A percentile compares a stretch with the other conserved stretches of the same genome.
Evolutionary conservation across 805 yeast genomes (phyloP).

Genomic region (Pichia ethanolica): DNA sequence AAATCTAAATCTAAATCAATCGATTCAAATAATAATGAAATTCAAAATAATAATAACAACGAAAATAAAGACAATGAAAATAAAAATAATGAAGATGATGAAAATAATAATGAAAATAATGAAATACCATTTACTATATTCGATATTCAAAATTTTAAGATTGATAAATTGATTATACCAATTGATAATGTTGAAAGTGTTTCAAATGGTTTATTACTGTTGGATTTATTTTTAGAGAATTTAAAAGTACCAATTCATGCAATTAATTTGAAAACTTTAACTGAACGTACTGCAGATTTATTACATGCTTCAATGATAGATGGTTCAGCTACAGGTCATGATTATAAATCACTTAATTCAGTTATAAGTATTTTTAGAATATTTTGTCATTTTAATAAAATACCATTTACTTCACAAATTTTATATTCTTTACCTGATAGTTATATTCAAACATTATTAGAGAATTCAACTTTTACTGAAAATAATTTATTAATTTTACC

Average conservation of each 20-base stretch:
- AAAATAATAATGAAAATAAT: neutral
- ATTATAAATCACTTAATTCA: constrained; percentile 31
- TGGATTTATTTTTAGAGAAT: constrained; percentile 23
- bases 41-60: no score
- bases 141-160: constrained; percentile 8
- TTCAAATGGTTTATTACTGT: constrained; percentile 23
- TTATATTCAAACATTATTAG: constrained; percentile 17
- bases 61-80: neutral
- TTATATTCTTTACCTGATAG: constrained; percentile 24
- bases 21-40: no score
- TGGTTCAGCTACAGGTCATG: constrained; percentile 11
- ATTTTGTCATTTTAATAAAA: constrained; percentile 24
- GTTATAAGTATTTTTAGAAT: constrained; percentile 27
- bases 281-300: constrained; percentile 63
- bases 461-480: constrained; percentile 13
- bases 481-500: constrained; percentile 21
- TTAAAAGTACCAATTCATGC: constrained; percentile 35
- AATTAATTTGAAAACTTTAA: constrained; percentile 48
- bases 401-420: constrained; percentile 27
- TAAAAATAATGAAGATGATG: constrained; percentile 22
- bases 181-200: constrained; percentile 23
- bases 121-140: neutral
- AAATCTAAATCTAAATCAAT: neutral
- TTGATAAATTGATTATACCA: constrained; percentile 21
- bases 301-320: constrained; percentile 50